Conservation (phyloP, 2,329 filamentous ascomycete genomes). For the Furcasterigmium sp. region DNA sequence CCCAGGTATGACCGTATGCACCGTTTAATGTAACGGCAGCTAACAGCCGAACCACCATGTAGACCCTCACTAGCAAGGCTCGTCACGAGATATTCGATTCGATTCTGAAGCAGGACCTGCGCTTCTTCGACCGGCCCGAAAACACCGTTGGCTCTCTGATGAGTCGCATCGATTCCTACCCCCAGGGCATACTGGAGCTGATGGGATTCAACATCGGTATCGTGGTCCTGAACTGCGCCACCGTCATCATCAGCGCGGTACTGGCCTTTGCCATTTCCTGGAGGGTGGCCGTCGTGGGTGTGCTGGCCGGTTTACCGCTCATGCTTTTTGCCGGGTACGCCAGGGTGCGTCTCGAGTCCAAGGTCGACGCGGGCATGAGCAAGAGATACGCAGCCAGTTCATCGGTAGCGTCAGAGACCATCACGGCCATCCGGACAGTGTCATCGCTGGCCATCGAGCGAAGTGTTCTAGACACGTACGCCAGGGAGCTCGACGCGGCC, state of each 20-base stretch:
- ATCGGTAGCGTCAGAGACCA: constrained; percentile 11
- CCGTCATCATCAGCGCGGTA: constrained; percentile 10
- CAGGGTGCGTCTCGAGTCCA: constrained; percentile 10
- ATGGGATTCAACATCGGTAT: constrained; percentile 13
- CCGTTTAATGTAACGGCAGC: background rate
- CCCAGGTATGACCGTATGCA: background rate
- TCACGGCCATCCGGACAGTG: constrained; percentile 11
- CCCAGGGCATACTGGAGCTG: constrained; percentile 11
- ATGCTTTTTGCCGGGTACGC: constrained; percentile 13
- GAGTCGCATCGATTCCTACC: constrained; percentile 16
- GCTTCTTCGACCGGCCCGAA: constrained; percentile 19
- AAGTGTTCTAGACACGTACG: constrained; percentile 18
- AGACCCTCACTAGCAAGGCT: background rate
- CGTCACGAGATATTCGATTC: background rate
- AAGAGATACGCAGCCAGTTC: constrained; percentile 10
- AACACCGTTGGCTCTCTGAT: constrained; percentile 18
- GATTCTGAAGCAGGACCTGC: constrained; percentile 17
- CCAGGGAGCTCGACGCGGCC: constrained; percentile 19
- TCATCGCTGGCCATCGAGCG: constrained; percentile 10
- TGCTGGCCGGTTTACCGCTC: constrained; percentile 15
- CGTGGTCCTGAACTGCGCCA: constrained; percentile 11
- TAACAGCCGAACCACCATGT: background rate
- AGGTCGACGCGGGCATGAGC: constrained; percentile 7
- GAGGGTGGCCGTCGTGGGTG: constrained; percentile 30
- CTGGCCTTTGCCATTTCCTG: constrained; percentile 30